phyloP scores from a whole-genome alignment of 2,329 filamentous ascomycete genomes.

The Aspergillus latus region DNA sequence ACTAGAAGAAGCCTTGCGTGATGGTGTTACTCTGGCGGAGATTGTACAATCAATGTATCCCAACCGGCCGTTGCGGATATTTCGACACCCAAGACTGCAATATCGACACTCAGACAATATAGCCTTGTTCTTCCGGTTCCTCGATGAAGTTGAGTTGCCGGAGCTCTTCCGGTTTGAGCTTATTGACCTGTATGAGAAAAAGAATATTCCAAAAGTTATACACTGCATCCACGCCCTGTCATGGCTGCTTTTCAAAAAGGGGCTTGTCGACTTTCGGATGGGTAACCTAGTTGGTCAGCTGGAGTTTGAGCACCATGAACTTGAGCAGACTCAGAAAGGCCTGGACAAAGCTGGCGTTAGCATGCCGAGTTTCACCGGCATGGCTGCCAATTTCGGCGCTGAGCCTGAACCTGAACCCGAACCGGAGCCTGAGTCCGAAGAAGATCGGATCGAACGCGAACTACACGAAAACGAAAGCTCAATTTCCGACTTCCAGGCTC shows the following conservation, averaged over 20 bases:
- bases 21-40: constrained; percentile 76
- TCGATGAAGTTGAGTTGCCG: constrained; percentile 87
- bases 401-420: constrained; percentile 76
- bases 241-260: constrained; percentile 94
- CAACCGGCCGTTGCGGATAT: constrained; percentile 74
- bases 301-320: constrained; percentile 95
- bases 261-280: constrained; percentile 92
- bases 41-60: constrained; percentile 72
- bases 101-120: constrained; percentile 98
- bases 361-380: constrained; percentile 97
- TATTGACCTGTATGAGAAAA: constrained; percentile 98
- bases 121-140: constrained; percentile 88
- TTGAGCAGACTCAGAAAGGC: constrained; percentile 95
- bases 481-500: constrained; percentile 80
- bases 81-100: constrained; percentile 79
- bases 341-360: constrained; percentile 91
- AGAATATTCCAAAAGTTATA: constrained; percentile 98
- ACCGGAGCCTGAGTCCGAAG: constrained; percentile 76
- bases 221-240: constrained; percentile 97
- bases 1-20: constrained; percentile 84
- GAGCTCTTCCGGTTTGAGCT: constrained; percentile 96
- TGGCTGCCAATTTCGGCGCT: constrained; percentile 92
- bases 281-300: constrained; percentile 95
- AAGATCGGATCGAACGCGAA: constrained; percentile 82
- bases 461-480: constrained; percentile 70